Evolutionary conservation across 768 basidiomycete species (phyloP).

Genomic region (Kwoniella sp.): DNA sequence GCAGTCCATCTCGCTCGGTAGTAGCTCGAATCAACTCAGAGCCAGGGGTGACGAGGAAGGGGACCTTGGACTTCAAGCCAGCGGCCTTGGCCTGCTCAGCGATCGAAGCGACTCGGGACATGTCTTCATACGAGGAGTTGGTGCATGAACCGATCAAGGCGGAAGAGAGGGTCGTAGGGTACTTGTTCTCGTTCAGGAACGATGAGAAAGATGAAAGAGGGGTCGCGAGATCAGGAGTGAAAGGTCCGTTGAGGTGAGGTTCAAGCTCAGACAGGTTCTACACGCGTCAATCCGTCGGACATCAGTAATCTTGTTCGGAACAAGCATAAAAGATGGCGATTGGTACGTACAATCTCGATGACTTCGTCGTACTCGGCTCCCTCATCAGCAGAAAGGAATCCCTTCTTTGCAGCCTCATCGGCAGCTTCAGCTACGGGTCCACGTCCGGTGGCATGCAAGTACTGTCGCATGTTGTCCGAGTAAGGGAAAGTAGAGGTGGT

Average conservation of each 20-base stretch:
- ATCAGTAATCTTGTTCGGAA: slow-evolving; percentile 5
- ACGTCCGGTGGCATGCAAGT: slow-evolving; percentile 86
- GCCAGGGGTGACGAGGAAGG: slow-evolving; percentile 60
- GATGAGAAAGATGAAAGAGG: slow-evolving; percentile 84
- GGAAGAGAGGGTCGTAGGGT: slow-evolving; percentile 84
- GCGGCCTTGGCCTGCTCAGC: slow-evolving; percentile 83
- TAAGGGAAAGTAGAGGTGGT: slow-evolving; percentile 98
- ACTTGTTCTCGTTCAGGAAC: slow-evolving; percentile 79
- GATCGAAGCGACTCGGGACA: slow-evolving; percentile 87
- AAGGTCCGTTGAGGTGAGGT: slow-evolving; percentile 93
- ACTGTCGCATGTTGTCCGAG: slow-evolving; percentile 81
- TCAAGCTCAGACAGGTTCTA: slow-evolving; percentile 87
- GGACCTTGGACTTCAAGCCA: slow-evolving; percentile 71
- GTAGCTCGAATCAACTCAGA: slow-evolving; percentile 92
- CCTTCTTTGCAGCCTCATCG: slow-evolving; percentile 73
- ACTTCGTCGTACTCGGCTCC: slow-evolving; percentile 92
- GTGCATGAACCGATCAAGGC: slow-evolving; percentile 99
- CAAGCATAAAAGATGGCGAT: neutral
- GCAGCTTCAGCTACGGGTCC: slow-evolving; percentile 82
- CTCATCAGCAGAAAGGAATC: slow-evolving; percentile 80
- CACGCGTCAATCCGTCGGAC: neutral
- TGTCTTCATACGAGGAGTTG: slow-evolving; percentile 89
- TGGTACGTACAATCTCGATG: slow-evolving; percentile 76
- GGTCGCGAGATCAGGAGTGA: slow-evolving; percentile 94
- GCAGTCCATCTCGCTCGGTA: slow-evolving; percentile 90